phyloP scores from a whole-genome alignment of 805 yeast genomes.

The Nakazawaea wickerhamii region DNA sequence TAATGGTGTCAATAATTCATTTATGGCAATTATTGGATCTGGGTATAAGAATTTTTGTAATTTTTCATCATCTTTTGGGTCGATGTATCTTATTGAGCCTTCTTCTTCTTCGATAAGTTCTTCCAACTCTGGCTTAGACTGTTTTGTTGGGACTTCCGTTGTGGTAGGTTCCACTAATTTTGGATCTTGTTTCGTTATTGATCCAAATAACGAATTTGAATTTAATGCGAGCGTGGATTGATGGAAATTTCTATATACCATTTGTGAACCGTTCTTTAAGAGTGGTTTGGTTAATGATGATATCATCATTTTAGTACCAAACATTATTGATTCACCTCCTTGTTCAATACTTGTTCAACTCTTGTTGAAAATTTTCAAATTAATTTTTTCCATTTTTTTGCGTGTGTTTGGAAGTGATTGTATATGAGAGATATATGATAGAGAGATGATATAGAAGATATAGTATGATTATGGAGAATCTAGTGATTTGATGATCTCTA shows the following conservation, averaged over 20 bases:
- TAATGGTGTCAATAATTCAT: constrained; percentile 58
- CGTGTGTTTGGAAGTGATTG: too few relatives aligned
- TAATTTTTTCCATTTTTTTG: not conserved
- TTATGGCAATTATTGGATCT: constrained; percentile 48
- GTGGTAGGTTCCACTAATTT: not conserved
- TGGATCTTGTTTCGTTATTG: constrained; percentile 1
- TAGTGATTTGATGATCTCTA: too few relatives aligned
- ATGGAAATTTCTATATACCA: not conserved
- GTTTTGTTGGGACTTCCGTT: not conserved
- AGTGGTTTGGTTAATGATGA: not conserved
- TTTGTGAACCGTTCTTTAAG: constrained; percentile 9
- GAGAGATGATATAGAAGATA: too few relatives aligned
- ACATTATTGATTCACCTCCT: constrained; percentile 8
- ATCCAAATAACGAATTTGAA: not conserved
- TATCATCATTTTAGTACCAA: not conserved
- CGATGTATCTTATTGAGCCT: constrained; percentile 16
- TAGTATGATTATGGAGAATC: too few relatives aligned
- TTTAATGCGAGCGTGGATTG: not conserved
- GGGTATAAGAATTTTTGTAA: constrained; percentile 50
- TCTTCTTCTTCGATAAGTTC: not conserved
- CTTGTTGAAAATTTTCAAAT: not conserved
- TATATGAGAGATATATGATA: too few relatives aligned
- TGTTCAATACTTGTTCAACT: not conserved
- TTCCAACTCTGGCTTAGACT: constrained; percentile 1
- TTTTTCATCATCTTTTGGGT: constrained; percentile 25